A percentile compares a stretch with the other conserved stretches of the same genome.
Conservation (phyloP, 352 stramenopile species). For the Globisporangium alternatum region DNA sequence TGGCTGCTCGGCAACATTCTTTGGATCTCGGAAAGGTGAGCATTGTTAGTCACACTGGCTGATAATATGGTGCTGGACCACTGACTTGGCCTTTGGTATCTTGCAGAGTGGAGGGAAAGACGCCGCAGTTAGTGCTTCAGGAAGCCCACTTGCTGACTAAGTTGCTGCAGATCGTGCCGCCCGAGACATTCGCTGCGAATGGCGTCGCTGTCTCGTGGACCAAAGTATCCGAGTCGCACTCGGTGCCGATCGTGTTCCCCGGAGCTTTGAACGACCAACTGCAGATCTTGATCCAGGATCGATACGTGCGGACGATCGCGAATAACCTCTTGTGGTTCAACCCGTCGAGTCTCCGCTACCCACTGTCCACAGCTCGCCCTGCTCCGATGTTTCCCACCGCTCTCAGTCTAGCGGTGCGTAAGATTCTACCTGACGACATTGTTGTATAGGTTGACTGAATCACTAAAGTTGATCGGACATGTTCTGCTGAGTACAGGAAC, state of each 20-base stretch:
- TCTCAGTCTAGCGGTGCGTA: slow-evolving; percentile 40
- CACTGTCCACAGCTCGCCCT: slow-evolving; percentile 36
- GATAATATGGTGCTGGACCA: neutral
- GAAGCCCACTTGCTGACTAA: slow-evolving; percentile 45
- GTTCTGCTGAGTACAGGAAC: slow-evolving; percentile 34
- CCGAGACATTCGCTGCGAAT: slow-evolving; percentile 46
- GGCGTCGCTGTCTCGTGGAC: slow-evolving; percentile 62
- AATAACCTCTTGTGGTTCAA: slow-evolving; percentile 44
- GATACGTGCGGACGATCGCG: slow-evolving; percentile 47
- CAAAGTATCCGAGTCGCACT: slow-evolving; percentile 67
- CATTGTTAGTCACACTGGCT: neutral
- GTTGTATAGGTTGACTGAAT: neutral
- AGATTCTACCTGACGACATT: neutral
- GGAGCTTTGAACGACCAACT: slow-evolving; percentile 53
- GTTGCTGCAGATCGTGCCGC: slow-evolving; percentile 43
- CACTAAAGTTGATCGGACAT: neutral
- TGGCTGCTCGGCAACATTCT: slow-evolving; percentile 69
- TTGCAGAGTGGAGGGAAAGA: slow-evolving; percentile 31
- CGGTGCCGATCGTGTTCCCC: slow-evolving; percentile 56
- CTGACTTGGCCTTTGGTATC: neutral
- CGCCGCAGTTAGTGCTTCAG: slow-evolving; percentile 21
- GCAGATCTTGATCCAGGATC: slow-evolving; percentile 41
- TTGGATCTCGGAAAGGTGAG: slow-evolving; percentile 45
- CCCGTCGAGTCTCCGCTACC: slow-evolving; percentile 26
- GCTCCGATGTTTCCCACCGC: slow-evolving; percentile 51